Percentiles rank a stretch among this genome's conserved stretches.
Evolutionary conservation across 441 rosid genomes (phyloP).

Genomic region (Erysimum cheiri): DNA sequence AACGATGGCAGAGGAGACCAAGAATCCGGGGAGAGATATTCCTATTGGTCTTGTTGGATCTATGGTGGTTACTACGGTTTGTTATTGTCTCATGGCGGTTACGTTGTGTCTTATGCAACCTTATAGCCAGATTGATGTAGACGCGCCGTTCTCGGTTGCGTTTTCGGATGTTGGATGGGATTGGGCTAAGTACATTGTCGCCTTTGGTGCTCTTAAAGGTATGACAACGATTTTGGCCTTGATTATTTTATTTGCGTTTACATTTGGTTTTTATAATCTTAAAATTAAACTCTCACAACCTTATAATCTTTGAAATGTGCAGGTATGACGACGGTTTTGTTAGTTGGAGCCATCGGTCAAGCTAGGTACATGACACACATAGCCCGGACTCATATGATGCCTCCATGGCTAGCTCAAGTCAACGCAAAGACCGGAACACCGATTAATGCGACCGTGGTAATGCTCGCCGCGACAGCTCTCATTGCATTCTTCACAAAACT

Average conservation of each 20-base stretch:
- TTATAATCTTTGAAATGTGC: not conserved
- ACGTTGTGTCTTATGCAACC: slow-evolving; percentile 72
- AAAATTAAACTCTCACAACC: not conserved
- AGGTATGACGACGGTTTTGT: slow-evolving; percentile 77
- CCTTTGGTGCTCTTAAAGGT: slow-evolving; percentile 75
- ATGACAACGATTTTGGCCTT: too few relatives aligned
- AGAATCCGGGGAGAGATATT: slow-evolving; percentile 68
- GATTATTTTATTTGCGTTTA: not conserved
- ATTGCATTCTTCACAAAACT: slow-evolving; percentile 73
- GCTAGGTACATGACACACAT: slow-evolving; percentile 83
- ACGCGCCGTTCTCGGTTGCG: slow-evolving; percentile 79
- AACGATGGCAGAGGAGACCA: slow-evolving; percentile 85
- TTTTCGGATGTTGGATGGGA: slow-evolving; percentile 62
- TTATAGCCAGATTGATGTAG: slow-evolving; percentile 38
- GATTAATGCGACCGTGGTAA: slow-evolving; percentile 66
- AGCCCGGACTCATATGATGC: slow-evolving; percentile 83
- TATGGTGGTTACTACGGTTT: slow-evolving; percentile 54
- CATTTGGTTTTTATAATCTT: not conserved
- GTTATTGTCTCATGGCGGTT: slow-evolving; percentile 60
- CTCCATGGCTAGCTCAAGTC: slow-evolving; percentile 79
- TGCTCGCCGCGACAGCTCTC: slow-evolving; percentile 64
- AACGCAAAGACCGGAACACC: slow-evolving; percentile 73
- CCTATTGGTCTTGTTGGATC: slow-evolving; percentile 85
- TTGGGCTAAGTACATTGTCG: slow-evolving; percentile 86
- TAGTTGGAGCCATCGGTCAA: slow-evolving; percentile 70